A percentile compares a stretch with the other conserved stretches of the same genome.
These are phyloP conservation scores for Lactarius hengduanensis DNA, from an alignment of 768 basidiomycete genomes.

Conservation along the genomic window DNA sequence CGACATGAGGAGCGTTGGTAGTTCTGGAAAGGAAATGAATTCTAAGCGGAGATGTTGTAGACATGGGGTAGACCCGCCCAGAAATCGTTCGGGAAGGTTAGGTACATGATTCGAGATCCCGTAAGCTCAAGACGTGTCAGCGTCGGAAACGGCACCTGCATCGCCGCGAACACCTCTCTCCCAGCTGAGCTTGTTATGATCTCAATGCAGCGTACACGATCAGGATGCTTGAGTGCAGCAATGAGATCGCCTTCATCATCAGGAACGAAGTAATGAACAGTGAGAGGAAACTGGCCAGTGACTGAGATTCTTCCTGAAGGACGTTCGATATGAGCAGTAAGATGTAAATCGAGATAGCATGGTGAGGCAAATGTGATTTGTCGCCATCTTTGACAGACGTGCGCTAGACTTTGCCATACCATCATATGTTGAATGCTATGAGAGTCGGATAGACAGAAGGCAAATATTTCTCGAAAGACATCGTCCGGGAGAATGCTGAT, in stretches of 20 bases:
- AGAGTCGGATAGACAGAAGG: background rate
- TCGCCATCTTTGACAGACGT: background rate
- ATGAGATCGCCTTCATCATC: background rate
- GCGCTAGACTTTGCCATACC: background rate
- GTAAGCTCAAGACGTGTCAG: background rate
- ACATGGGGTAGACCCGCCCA: background rate
- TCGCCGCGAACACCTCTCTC: background rate
- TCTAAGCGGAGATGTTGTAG: background rate
- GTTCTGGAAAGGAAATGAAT: background rate
- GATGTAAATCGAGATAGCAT: background rate
- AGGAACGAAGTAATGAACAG: background rate
- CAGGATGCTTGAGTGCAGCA: background rate
- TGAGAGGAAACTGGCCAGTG: background rate
- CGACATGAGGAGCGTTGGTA: background rate
- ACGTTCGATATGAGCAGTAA: background rate
- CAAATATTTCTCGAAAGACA: background rate
- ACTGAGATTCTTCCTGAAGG: background rate
- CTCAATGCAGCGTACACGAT: background rate
- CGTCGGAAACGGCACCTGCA: background rate
- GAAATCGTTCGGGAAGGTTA: background rate
- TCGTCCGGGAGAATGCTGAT: background rate
- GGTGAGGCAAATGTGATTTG: background rate
- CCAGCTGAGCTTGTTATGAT: background rate
- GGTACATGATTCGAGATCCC: background rate
- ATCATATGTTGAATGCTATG: background rate